Conservation (phyloP, 495 filamentous ascomycete genomes). For the Pseudoneurospora amorphoporcata region DNA sequence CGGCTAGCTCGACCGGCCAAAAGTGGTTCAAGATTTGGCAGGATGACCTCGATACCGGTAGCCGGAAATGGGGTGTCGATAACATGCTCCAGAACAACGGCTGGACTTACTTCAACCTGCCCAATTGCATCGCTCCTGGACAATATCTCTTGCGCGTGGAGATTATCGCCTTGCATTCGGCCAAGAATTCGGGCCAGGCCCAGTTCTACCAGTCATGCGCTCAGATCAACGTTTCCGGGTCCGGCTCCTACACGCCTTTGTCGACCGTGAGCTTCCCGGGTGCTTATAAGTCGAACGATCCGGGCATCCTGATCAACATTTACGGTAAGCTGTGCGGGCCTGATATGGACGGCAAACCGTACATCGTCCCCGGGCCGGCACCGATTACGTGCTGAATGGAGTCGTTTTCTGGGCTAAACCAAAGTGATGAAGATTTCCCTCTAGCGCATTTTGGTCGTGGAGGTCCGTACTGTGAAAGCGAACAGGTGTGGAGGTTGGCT, state of each 20-base stretch:
- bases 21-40: slow-evolving; percentile 46
- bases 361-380: slow-evolving; percentile 33
- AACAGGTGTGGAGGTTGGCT: background rate
- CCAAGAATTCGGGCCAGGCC: slow-evolving; percentile 31
- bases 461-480: background rate
- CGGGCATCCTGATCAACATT: slow-evolving; percentile 45
- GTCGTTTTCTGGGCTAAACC: background rate
- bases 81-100: slow-evolving; percentile 38
- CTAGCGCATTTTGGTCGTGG: background rate
- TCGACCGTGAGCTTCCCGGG: slow-evolving; percentile 47
- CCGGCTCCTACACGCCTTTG: slow-evolving; percentile 31
- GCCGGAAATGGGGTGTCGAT: slow-evolving; percentile 44
- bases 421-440: background rate
- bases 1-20: slow-evolving; percentile 29
- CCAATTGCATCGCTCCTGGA: slow-evolving; percentile 38
- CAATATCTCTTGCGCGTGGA: slow-evolving; percentile 47
- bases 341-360: slow-evolving; percentile 36
- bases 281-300: slow-evolving; percentile 39
- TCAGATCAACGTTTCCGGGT: slow-evolving; percentile 43
- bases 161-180: slow-evolving; percentile 42
- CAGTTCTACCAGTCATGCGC: slow-evolving; percentile 50
- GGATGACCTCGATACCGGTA: slow-evolving; percentile 34
- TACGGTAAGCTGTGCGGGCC: slow-evolving; percentile 38
- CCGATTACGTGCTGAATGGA: slow-evolving; percentile 31
- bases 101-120: slow-evolving; percentile 38